These are phyloP conservation scores for Aspergillus proliferans DNA, from an alignment of 2,329 filamentous ascomycete genomes.

Conservation along the genomic window DNA sequence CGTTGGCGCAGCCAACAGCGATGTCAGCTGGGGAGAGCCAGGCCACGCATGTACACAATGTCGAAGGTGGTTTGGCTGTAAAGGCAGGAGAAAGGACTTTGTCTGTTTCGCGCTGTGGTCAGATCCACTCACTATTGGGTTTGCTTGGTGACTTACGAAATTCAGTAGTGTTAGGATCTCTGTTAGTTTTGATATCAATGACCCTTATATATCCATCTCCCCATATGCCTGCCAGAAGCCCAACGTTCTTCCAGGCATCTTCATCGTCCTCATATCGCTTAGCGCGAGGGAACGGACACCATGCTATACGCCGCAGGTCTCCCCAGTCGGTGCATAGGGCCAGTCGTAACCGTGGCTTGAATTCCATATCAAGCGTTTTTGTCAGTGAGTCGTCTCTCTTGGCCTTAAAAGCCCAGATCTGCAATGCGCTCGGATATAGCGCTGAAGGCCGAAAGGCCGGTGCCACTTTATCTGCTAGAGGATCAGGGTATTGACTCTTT, in stretches of 20 bases:
- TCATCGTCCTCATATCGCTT: conserved; percentile 24
- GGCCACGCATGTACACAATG: conserved; percentile 50
- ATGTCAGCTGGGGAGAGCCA: conserved; percentile 54
- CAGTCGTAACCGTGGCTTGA: conserved; percentile 41
- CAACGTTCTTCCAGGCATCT: conserved; percentile 33
- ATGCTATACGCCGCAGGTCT: conserved; percentile 48
- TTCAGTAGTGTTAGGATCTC: conserved; percentile 21
- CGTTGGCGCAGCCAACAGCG: conserved; percentile 51
- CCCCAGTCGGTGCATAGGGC: conserved; percentile 55
- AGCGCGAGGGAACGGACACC: conserved; percentile 47
- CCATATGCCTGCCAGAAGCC: conserved; percentile 52
- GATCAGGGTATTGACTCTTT: conserved; percentile 23
- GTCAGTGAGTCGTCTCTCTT: conserved; percentile 22
- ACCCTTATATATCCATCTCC: conserved; percentile 53
- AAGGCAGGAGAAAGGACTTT: conserved; percentile 45
- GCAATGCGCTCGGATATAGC: conserved; percentile 46
- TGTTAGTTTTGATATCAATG: conserved; percentile 43
- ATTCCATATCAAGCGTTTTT: conserved; percentile 38
- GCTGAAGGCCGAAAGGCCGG: conserved; percentile 48
- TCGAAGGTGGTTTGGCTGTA: conserved; percentile 43
- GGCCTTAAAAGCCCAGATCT: conserved; percentile 54
- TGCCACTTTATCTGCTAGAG: conserved; percentile 28
- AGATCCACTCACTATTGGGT: neutral
- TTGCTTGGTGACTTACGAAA: conserved; percentile 21
- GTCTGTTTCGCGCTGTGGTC: conserved; percentile 20